Evolutionary conservation across 257 asterid genomes (phyloP), one percentile per base, ranked within the genome.

Genomic region (Solanum commersonii): DNA sequence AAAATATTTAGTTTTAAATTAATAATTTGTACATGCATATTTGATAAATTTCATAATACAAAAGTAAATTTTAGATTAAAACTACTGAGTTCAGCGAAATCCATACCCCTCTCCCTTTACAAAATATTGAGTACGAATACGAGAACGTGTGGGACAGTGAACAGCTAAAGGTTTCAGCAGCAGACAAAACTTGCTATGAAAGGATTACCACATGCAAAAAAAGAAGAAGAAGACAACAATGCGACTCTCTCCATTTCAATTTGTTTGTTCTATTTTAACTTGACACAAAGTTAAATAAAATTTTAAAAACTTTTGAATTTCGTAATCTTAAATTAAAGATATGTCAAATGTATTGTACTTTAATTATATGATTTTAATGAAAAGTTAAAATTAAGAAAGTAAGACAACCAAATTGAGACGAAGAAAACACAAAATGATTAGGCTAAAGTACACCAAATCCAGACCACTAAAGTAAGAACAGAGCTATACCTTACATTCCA

Each of bases 381-480:
- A 56, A 20, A 56, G 10, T 56, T 56, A 11, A 65, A 65, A 25
- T 4, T 2, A 65, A 65, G 5, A 65, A 2, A 11, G 8, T 22
- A 63, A 25, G 16, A 67, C 4, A 12, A 1, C 0, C 18, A 25
- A 8, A 81, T 56, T 56, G n/a, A 56, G 63, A 52, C n/a, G 4
- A 0, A 52, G 4, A 52, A 6, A 18, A 18, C n/a, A 2, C 23
- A 52, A 18, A 7, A 56, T 20, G 11, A 56, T 82, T 49, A 82
- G 20, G 6, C 15, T 31, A 82, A 49, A 74, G 20, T 5, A 29
- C 42, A 49, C 65, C 9, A 82, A 82, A 82, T 82, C 4, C 70
- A 82, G 85, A 49, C 85, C 70, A 82, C 85, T 82, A 46, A 82
- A 82, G 70, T 46, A 82, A 10, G 68, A 82, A 82, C 14, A 82